Conservation (phyloP, 805 yeast species). For the Suhomyces pyralidae region DNA sequence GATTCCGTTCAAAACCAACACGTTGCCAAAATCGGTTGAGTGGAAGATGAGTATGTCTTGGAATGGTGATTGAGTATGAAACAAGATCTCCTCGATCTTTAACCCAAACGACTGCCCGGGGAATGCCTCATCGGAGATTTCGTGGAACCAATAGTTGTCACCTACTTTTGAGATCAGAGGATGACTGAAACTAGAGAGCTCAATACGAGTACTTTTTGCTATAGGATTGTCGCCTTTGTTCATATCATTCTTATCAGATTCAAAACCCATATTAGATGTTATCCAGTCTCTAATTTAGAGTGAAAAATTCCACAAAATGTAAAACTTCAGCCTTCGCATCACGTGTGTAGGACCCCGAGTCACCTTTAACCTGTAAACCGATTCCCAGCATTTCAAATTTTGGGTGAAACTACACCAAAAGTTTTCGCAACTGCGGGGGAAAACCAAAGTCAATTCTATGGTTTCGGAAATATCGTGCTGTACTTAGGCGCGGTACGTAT, state of each 20-base stretch:
- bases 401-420: not conserved
- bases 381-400: not conserved
- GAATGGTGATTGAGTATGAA: conserved; percentile 63
- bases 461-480: not conserved
- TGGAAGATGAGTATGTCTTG: conserved; percentile 83
- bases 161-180: conserved; percentile 23
- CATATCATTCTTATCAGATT: not conserved
- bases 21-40: conserved; percentile 78
- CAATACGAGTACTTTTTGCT: not conserved
- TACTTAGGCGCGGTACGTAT: not conserved
- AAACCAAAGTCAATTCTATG: not conserved
- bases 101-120: conserved; percentile 86
- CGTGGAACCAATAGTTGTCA: conserved; percentile 70
- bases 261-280: not conserved
- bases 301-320: not conserved
- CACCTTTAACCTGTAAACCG: not conserved
- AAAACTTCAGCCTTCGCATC: not conserved
- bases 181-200: conserved; percentile 24
- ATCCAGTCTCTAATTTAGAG: not conserved
- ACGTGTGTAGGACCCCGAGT: not conserved
- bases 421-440: not conserved
- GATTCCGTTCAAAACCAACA: conserved; percentile 83
- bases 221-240: not conserved
- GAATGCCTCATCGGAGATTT: conserved; percentile 63
- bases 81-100: conserved; percentile 60